Conservation (phyloP, 2,329 filamentous ascomycete species). For the Mycosphaerella sp. region DNA sequence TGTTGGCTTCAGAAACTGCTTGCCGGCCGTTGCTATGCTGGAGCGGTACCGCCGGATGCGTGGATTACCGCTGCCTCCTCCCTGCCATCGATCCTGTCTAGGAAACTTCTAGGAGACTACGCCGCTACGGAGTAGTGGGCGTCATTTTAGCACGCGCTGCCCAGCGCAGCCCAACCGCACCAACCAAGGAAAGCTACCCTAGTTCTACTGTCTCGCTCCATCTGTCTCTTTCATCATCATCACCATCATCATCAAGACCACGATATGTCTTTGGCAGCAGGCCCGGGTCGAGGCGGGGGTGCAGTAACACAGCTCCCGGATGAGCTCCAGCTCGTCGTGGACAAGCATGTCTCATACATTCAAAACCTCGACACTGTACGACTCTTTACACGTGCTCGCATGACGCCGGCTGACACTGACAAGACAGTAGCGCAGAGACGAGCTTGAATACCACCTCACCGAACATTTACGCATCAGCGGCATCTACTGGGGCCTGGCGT, state of each 20-base stretch:
- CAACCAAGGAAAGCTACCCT: background rate
- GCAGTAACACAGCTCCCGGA: constrained; percentile 35
- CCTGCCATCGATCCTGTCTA: background rate
- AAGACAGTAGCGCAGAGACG: constrained; percentile 66
- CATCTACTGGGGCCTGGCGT: constrained; percentile 91
- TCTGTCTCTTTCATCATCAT: constrained; percentile 1
- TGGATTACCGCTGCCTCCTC: constrained; percentile 3
- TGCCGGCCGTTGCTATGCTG: background rate
- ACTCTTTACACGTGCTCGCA: constrained; percentile 22
- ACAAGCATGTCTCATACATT: constrained; percentile 84
- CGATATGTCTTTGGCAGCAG: constrained; percentile 55
- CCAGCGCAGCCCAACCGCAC: background rate
- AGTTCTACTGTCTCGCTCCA: background rate
- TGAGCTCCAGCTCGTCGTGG: constrained; percentile 49
- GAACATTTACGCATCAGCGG: constrained; percentile 94
- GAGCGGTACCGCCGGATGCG: background rate
- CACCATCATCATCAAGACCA: background rate
- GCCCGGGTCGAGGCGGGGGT: constrained; percentile 50
- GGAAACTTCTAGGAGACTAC: too few relatives aligned
- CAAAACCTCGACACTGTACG: constrained; percentile 80
- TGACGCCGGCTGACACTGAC: constrained; percentile 36
- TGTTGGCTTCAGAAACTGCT: background rate
- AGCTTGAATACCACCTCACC: constrained; percentile 96
- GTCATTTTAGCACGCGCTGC: background rate
- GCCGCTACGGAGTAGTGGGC: too few relatives aligned